Evolutionary conservation across 2,329 filamentous ascomycete species (phyloP).

Genomic region (Sporothrix dimorphospora): DNA sequence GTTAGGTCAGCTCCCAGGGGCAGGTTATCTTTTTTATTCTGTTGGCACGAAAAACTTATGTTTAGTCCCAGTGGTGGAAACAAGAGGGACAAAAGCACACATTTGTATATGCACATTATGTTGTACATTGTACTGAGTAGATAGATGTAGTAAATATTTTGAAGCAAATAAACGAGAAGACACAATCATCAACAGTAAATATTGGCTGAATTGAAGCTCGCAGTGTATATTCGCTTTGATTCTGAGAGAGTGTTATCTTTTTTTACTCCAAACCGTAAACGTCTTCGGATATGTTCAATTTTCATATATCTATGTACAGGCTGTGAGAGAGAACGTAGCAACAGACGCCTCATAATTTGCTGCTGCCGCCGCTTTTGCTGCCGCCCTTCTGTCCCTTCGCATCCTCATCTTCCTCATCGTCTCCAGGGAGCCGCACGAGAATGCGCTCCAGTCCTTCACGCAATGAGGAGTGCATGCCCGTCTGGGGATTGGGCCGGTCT

Average conservation of each 20-base stretch:
- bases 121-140: conserved; percentile 14
- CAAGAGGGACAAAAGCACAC: not conserved
- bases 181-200: too few relatives aligned
- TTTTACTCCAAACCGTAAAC: too few relatives aligned
- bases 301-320: not conserved
- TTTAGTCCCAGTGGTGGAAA: not conserved
- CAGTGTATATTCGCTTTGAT: not conserved
- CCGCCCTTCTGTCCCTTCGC: not conserved
- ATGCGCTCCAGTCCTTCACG: conserved; percentile 63
- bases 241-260: too few relatives aligned
- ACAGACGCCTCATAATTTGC: conserved; percentile 11
- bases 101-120: conserved; percentile 4
- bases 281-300: not conserved
- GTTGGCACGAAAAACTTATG: not conserved
- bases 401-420: conserved; percentile 21
- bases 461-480: conserved; percentile 64
- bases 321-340: not conserved
- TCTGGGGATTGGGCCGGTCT: conserved; percentile 63
- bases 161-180: not conserved
- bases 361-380: not conserved
- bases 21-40: not conserved
- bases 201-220: not conserved
- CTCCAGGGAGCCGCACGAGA: conserved; percentile 40
- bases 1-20: conserved; percentile 26
- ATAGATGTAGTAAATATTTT: not conserved